phyloP scores from a whole-genome alignment of 306 rosid species.

The Canavalia ensiformis region DNA sequence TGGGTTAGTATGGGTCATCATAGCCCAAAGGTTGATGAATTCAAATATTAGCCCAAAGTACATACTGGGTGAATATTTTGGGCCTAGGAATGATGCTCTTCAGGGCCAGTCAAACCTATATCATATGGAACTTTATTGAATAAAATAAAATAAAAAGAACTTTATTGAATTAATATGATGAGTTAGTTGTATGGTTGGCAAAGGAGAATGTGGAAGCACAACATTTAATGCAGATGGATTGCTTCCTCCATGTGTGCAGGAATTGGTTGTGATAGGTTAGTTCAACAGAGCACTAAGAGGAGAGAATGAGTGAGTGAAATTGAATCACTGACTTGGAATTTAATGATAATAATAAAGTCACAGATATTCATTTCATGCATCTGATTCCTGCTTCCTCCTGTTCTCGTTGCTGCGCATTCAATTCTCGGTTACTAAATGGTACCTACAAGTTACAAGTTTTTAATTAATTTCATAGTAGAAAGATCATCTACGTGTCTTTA shows the following conservation, averaged over 20 bases:
- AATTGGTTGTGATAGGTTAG: constrained; percentile 32
- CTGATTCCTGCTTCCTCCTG: constrained; percentile 8
- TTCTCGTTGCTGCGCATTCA: constrained; percentile 52
- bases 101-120: not conserved
- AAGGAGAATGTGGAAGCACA: not conserved
- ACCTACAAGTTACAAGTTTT: constrained; percentile 47
- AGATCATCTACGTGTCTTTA: constrained; percentile 4
- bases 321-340: constrained; percentile 35
- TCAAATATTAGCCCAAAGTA: constrained; percentile 21
- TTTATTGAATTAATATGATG: not conserved
- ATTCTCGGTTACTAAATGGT: constrained; percentile 42
- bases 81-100: not conserved
- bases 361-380: constrained; percentile 37
- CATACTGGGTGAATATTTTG: not conserved
- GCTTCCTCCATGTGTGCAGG: constrained; percentile 27
- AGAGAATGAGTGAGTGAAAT: constrained; percentile 2
- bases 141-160: not conserved
- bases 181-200: not conserved
- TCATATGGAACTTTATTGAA: not conserved
- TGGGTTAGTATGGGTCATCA: not conserved
- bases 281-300: not conserved
- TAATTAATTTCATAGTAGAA: constrained; percentile 34
- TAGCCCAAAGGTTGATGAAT: not conserved
- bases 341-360: constrained; percentile 43
- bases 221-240: constrained; percentile 23